Base-by-base conservation (phyloP, 345 rosid species). In the Lumnitzera littorea region DNA sequence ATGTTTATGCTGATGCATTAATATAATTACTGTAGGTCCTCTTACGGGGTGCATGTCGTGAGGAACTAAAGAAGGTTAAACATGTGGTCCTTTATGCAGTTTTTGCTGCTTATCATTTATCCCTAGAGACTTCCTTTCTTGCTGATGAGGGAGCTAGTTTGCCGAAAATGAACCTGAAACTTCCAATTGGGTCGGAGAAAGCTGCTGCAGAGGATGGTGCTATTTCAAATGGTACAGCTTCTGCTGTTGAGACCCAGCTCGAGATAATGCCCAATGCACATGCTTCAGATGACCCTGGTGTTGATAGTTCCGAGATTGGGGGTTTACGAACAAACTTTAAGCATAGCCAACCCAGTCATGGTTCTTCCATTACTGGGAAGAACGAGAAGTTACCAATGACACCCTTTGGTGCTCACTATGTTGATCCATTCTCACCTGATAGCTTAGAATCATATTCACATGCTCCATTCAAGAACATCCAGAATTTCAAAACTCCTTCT, bases 131-230 rank as follows among this genome's bases (percentile, higher is more conserved):
- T 69, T 95, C 96, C 49, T 95, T 91, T 67, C 99, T 95, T 69
- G 97, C 96, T 43, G 99, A 95, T 65, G 99, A 95, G 84, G 98
- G 98, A 62, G 99, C 99, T 73, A 83, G 84, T 57, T 86, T 95
- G 72, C 98, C 99, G 67, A 85, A 67, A 67, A 66, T 78, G 72
- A 66, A 51, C 50, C 70, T 61, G 53, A 83, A 78, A 60, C 72
- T 58, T 62, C 75, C 80, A 14, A 31, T 70, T 60, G 29, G 75
- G 51, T 62, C 71, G 17, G 88, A 87, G 64, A 74, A 69, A 67
- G 66, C 60, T 58, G 63, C 71, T 43, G 61, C 71, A 53, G 84
- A 36, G 7, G 43, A 75, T 56, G 67, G 61, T 64, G 67, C 72
- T 56, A 66, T 72, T 70, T 75, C 84, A 41, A 53, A 61, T 55